Evolutionary conservation across 2,329 filamentous ascomycete species (phyloP).

Genomic region (Mycosphaerella arachidis): DNA sequence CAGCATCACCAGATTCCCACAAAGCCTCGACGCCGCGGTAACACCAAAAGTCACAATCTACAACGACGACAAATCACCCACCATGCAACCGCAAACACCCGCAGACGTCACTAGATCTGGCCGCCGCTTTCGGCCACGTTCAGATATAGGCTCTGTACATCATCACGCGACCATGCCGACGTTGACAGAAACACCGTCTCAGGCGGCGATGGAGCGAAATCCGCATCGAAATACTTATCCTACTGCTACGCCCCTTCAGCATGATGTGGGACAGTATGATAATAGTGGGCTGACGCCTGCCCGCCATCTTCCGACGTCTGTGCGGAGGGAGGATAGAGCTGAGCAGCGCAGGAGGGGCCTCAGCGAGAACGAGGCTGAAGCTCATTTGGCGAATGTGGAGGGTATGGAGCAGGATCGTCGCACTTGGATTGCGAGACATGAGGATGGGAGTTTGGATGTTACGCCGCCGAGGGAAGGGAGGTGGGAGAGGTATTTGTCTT

Average conservation of each 20-base stretch:
- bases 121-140: slow-evolving; percentile 16
- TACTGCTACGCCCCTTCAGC: background rate
- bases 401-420: slow-evolving; percentile 25
- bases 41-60: slow-evolving; percentile 28
- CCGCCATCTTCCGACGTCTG: background rate
- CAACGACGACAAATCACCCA: slow-evolving; percentile 27
- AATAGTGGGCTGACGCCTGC: background rate
- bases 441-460: slow-evolving; percentile 22
- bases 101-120: slow-evolving; percentile 26
- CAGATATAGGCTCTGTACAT: slow-evolving; percentile 6
- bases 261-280: background rate
- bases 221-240: slow-evolving; percentile 12
- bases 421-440: slow-evolving; percentile 20
- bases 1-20: background rate
- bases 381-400: slow-evolving; percentile 13
- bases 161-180: background rate
- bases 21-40: slow-evolving; percentile 8
- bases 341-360: slow-evolving; percentile 1
- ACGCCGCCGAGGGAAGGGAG: slow-evolving; percentile 31
- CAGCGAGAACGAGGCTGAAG: slow-evolving; percentile 27
- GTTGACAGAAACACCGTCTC: background rate
- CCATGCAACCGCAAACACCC: slow-evolving; percentile 33
- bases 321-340: background rate
- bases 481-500: slow-evolving; percentile 28
- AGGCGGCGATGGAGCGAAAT: slow-evolving; percentile 7